Conservation (phyloP, 176 grass and related monocot species). For the Calamus simplicifolius region DNA sequence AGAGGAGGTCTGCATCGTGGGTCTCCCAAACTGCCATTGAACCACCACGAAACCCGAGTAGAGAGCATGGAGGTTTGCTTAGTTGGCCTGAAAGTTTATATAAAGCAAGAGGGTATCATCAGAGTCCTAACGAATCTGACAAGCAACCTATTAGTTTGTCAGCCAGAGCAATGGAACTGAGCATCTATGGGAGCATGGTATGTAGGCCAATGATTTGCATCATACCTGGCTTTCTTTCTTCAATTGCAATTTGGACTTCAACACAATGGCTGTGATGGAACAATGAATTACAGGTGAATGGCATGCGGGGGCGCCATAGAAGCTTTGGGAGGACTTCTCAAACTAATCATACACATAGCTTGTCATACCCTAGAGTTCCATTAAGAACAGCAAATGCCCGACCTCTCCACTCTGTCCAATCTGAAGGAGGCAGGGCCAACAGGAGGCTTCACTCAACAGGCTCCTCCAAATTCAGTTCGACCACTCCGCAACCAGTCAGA, state of each 20-base stretch:
- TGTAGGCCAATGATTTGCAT: not conserved
- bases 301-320: slow-evolving; percentile 20
- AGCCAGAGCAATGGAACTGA: slow-evolving; percentile 67
- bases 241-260: not conserved
- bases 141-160: slow-evolving; percentile 41
- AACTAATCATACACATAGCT: slow-evolving; percentile 33
- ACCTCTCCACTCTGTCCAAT: slow-evolving; percentile 41
- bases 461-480: not conserved
- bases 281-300: slow-evolving; percentile 29
- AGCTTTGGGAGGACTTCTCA: not conserved
- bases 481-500: slow-evolving; percentile 12
- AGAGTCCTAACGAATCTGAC: slow-evolving; percentile 32
- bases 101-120: slow-evolving; percentile 26
- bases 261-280: not conserved
- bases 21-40: slow-evolving; percentile 30
- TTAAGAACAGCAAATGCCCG: slow-evolving; percentile 27
- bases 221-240: not conserved
- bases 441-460: slow-evolving; percentile 3
- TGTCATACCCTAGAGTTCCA: slow-evolving; percentile 52
- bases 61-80: slow-evolving; percentile 52
- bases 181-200: slow-evolving; percentile 92
- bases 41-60: slow-evolving; percentile 32
- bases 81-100: slow-evolving; percentile 80
- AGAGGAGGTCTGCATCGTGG: slow-evolving; percentile 23
- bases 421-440: slow-evolving; percentile 46